phyloP scores from a whole-genome alignment of 2,329 filamentous ascomycete species.

The Epichloe festucae region DNA sequence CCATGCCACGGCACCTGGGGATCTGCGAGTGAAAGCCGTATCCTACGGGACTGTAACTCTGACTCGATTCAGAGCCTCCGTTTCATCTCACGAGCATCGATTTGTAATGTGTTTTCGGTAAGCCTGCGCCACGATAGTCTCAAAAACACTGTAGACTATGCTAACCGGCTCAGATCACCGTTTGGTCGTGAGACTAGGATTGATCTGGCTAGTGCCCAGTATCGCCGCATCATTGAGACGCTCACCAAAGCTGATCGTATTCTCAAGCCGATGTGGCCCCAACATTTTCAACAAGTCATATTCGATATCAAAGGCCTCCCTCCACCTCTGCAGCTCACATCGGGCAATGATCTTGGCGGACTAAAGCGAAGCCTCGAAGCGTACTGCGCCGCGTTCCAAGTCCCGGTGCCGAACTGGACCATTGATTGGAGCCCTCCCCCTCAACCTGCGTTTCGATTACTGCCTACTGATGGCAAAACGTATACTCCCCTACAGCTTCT shows the following conservation, averaged over 20 bases:
- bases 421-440: constrained; percentile 30
- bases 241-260: constrained; percentile 41
- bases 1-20: constrained; percentile 26
- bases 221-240: constrained; percentile 39
- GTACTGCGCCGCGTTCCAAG: constrained; percentile 39
- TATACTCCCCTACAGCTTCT: constrained; percentile 40
- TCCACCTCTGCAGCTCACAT: constrained; percentile 38
- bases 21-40: constrained; percentile 36
- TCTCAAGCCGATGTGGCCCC: constrained; percentile 45
- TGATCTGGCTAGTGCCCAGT: constrained; percentile 41
- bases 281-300: constrained; percentile 38
- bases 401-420: constrained; percentile 38
- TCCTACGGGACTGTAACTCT: constrained; percentile 40
- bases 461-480: constrained; percentile 25
- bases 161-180: constrained; percentile 20
- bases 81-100: constrained; percentile 38
- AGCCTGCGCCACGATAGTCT: constrained; percentile 8
- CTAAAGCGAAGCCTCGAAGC: constrained; percentile 41
- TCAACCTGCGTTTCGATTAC: constrained; percentile 39
- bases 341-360: constrained; percentile 41
- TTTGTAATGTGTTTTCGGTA: constrained; percentile 43
- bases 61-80: constrained; percentile 37
- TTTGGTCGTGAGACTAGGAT: constrained; percentile 30
- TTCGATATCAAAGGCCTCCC: constrained; percentile 40
- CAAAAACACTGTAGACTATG: background rate